These are phyloP conservation scores for Phialophora chinensis DNA, from an alignment of 2,329 filamentous ascomycete species.

Conservation along the genomic window DNA sequence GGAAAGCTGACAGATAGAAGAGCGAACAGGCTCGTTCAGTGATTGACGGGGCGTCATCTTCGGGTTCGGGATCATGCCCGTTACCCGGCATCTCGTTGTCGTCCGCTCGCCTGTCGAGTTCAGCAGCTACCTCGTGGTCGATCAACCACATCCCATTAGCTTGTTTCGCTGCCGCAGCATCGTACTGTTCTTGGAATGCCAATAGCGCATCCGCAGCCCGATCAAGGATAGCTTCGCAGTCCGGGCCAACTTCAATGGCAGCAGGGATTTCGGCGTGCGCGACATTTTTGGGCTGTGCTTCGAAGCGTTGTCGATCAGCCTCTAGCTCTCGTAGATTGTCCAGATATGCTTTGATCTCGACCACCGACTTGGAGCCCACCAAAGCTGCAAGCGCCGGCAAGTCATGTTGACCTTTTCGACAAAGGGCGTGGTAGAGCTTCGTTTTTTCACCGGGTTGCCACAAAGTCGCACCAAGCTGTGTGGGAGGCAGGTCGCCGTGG, in stretches of 20 bases:
- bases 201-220: constrained; percentile 70
- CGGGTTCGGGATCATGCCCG: constrained; percentile 18
- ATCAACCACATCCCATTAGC: constrained; percentile 64
- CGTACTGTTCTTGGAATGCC: constrained; percentile 66
- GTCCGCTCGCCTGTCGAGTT: constrained; percentile 25
- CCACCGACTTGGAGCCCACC: constrained; percentile 72
- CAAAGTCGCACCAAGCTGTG: constrained; percentile 69
- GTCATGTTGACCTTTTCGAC: constrained; percentile 68
- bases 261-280: constrained; percentile 67
- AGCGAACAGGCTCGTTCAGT: constrained; percentile 46
- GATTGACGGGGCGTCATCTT: background rate
- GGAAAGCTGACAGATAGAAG: constrained; percentile 65
- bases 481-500: constrained; percentile 30
- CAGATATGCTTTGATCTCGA: constrained; percentile 76
- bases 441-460: constrained; percentile 78
- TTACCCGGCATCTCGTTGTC: background rate
- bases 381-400: constrained; percentile 65
- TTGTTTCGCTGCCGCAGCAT: constrained; percentile 66
- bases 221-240: constrained; percentile 71
- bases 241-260: constrained; percentile 72
- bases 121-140: constrained; percentile 42
- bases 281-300: constrained; percentile 47
- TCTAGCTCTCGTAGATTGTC: constrained; percentile 62
- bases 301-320: constrained; percentile 49
- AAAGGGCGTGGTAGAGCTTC: constrained; percentile 69